These are phyloP conservation scores for Trichophyton schoenleinii DNA, from an alignment of 2,329 filamentous ascomycete genomes.

Conservation along the genomic window DNA sequence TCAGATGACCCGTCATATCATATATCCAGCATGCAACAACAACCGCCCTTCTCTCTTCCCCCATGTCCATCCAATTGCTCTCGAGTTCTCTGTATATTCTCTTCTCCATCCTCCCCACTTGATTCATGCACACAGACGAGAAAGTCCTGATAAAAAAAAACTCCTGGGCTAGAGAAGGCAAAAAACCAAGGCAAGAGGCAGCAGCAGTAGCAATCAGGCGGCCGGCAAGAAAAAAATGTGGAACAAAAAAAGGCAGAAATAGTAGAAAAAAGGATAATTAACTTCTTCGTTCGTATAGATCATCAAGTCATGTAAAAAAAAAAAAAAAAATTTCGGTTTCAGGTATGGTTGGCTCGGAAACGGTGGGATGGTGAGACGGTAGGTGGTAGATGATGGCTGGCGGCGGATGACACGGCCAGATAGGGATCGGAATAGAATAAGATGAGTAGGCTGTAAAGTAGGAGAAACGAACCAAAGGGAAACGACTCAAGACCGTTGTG, in stretches of 20 bases:
- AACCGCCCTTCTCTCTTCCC: background rate
- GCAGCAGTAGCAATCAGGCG: background rate
- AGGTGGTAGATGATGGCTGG: background rate
- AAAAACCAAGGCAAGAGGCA: background rate
- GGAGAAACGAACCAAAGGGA: background rate
- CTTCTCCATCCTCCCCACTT: background rate
- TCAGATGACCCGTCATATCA: background rate
- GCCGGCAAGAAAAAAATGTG: background rate
- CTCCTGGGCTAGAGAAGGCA: slow-evolving; percentile 5
- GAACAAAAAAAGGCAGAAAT: background rate
- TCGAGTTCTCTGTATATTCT: background rate
- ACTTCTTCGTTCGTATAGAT: slow-evolving; percentile 8
- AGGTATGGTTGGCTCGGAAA: background rate
- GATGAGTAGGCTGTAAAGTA: background rate
- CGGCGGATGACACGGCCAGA: background rate
- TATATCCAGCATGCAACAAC: background rate
- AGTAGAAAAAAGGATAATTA: slow-evolving; percentile 2
- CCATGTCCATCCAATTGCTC: background rate
- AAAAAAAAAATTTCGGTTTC: background rate
- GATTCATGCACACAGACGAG: slow-evolving; percentile 1
- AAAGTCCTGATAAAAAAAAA: background rate
- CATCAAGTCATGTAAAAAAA: slow-evolving; percentile 6
- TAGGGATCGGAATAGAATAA: background rate
- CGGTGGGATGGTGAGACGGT: background rate
- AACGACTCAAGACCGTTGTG: background rate